These are phyloP conservation scores for Didymella pomorum DNA, from an alignment of 2,329 filamentous ascomycete species.

Conservation along the genomic window DNA sequence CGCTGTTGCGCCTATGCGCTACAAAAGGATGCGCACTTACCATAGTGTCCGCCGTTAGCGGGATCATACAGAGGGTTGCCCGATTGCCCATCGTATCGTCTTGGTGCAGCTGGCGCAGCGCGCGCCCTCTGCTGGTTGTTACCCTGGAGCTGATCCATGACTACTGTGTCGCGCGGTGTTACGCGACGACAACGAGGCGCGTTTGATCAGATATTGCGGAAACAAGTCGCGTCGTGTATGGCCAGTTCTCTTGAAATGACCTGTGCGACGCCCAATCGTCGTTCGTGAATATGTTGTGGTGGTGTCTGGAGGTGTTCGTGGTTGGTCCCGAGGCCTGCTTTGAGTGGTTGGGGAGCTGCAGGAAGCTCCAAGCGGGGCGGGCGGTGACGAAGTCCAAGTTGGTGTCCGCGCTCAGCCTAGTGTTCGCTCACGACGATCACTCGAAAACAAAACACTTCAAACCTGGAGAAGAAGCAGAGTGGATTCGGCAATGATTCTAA, in stretches of 20 bases:
- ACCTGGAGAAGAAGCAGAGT: background rate
- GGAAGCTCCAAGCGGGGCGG: slow-evolving; percentile 33
- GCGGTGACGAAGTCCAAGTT: slow-evolving; percentile 17
- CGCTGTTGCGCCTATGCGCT: slow-evolving; percentile 10
- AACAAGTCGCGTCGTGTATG: background rate
- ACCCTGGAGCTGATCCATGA: slow-evolving; percentile 50
- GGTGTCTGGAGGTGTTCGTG: slow-evolving; percentile 44
- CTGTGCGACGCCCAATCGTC: slow-evolving; percentile 40
- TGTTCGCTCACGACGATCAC: slow-evolving; percentile 1
- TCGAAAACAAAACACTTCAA: background rate
- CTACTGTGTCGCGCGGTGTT: slow-evolving; percentile 42
- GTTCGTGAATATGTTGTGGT: slow-evolving; percentile 33
- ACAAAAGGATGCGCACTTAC: slow-evolving; percentile 42
- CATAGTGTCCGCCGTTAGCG: slow-evolving; percentile 59
- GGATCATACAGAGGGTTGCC: slow-evolving; percentile 59
- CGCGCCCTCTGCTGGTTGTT: slow-evolving; percentile 51
- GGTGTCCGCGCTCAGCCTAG: slow-evolving; percentile 6
- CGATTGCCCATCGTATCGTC: slow-evolving; percentile 60
- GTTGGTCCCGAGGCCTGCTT: slow-evolving; percentile 43
- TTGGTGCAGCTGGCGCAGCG: slow-evolving; percentile 48
- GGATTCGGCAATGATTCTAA: background rate
- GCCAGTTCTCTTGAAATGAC: background rate
- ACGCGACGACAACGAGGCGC: slow-evolving; percentile 43
- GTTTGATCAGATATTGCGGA: slow-evolving; percentile 27
- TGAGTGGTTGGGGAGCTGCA: slow-evolving; percentile 43